phyloP scores from a whole-genome alignment of 2,329 filamentous ascomycete genomes.

The Fusarium tricinctum region DNA sequence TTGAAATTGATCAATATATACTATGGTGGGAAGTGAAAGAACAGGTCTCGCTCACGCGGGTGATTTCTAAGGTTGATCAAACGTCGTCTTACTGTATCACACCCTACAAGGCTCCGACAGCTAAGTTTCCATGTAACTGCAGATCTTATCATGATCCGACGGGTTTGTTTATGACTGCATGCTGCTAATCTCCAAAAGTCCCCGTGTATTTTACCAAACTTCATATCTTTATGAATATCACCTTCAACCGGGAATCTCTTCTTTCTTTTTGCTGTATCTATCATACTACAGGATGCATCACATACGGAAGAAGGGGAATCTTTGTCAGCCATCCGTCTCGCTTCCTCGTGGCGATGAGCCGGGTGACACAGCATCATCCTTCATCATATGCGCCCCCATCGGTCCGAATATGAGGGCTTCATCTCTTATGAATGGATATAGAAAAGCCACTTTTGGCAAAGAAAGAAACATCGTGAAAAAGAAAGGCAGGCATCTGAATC shows the following conservation, averaged over 20 bases:
- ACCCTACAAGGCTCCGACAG: background rate
- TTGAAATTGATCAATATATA: accelerated
- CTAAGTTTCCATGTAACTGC: background rate
- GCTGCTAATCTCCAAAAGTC: background rate
- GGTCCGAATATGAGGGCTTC: slow-evolving; percentile 9
- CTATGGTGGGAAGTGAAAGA: background rate
- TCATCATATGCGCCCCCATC: background rate
- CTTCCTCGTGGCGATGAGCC: background rate
- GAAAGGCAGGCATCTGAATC: background rate
- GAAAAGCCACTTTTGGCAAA: background rate
- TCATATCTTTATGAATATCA: background rate
- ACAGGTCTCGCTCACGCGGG: background rate
- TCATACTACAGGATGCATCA: slow-evolving; percentile 11
- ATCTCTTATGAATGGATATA: background rate
- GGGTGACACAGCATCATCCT: background rate
- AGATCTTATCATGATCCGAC: background rate
- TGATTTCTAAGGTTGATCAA: background rate
- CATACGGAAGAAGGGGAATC: slow-evolving; percentile 1
- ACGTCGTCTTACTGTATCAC: background rate
- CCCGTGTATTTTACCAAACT: slow-evolving; percentile 2
- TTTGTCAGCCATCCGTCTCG: background rate
- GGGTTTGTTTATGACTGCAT: background rate
- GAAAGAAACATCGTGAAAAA: background rate
- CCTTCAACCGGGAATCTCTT: background rate
- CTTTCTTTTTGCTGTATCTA: background rate